A percentile compares a stretch with the other conserved stretches of the same genome.
Evolutionary conservation across 2,329 filamentous ascomycete genomes (phyloP).

Genomic region (Diaporthe eres): DNA sequence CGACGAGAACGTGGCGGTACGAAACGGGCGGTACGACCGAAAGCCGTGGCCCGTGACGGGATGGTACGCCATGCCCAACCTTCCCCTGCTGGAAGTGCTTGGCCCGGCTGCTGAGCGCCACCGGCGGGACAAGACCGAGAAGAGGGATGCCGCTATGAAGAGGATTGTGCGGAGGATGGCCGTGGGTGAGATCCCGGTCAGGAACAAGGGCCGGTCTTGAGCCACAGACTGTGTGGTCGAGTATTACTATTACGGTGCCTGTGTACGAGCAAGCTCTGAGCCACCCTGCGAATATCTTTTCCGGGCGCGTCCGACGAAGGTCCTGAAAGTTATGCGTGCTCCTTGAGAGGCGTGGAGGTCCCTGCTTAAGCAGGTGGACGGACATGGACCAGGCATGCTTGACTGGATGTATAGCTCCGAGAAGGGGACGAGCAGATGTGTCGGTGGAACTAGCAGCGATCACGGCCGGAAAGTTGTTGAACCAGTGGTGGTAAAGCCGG

Average conservation of each 20-base stretch:
- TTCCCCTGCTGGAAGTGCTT: not conserved
- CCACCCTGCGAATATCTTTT: too few relatives aligned
- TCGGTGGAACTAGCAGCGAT: not conserved
- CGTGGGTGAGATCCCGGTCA: not conserved
- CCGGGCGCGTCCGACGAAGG: too few relatives aligned
- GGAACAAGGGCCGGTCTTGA: not conserved
- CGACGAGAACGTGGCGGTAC: not conserved
- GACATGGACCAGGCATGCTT: not conserved
- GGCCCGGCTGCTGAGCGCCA: not conserved
- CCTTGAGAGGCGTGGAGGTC: too few relatives aligned
- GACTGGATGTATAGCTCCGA: not conserved
- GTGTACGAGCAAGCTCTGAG: not conserved
- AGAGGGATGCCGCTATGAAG: conserved; percentile 4
- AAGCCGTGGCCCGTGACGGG: not conserved
- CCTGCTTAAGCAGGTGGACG: too few relatives aligned
- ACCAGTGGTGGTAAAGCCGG: not conserved
- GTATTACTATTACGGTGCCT: not conserved
- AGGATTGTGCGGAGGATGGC: conserved; percentile 7
- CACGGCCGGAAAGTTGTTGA: not conserved
- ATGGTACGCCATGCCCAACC: not conserved
- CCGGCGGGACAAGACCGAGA: conserved; percentile 4
- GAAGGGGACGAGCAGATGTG: not conserved
- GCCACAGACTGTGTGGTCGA: not conserved
- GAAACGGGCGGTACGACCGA: not conserved
- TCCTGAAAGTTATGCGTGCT: too few relatives aligned